phyloP scores from a whole-genome alignment of 2,329 filamentous ascomycete genomes.

The Saccharata proteae region DNA sequence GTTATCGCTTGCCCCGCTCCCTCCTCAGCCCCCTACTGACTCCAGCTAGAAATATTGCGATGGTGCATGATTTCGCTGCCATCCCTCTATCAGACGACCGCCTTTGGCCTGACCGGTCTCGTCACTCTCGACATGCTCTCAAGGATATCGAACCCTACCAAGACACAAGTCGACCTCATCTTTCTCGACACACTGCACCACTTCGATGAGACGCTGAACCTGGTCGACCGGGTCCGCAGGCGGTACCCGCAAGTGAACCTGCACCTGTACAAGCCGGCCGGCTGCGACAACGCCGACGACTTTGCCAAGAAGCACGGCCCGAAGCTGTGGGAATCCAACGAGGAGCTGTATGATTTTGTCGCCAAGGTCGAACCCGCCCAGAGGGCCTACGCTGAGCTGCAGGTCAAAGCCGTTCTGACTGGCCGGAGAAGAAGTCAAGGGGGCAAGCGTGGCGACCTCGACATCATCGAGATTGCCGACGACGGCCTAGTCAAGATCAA shows the following conservation, averaged over 20 bases:
- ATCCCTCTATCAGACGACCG: constrained; percentile 53
- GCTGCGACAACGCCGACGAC: constrained; percentile 57
- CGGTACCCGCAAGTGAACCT: constrained; percentile 69
- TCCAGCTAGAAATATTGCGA: constrained; percentile 59
- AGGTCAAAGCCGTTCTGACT: constrained; percentile 82
- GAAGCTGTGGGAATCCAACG: constrained; percentile 70
- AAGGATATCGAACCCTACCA: constrained; percentile 53
- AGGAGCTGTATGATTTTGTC: constrained; percentile 89
- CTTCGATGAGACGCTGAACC: constrained; percentile 37
- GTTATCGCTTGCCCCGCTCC: constrained; percentile 13
- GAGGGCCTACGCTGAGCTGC: constrained; percentile 75
- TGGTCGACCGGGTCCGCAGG: constrained; percentile 55
- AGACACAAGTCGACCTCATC: constrained; percentile 38
- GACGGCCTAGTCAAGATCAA: constrained; percentile 93
- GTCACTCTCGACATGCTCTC: constrained; percentile 56
- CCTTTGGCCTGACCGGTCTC: constrained; percentile 39
- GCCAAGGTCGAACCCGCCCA: constrained; percentile 96
- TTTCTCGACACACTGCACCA: constrained; percentile 44
- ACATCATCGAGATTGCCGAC: constrained; percentile 88
- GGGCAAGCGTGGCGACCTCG: constrained; percentile 77
- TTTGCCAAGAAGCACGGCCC: constrained; percentile 76
- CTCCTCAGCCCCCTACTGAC: constrained; percentile 15
- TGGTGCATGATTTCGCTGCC: constrained; percentile 90
- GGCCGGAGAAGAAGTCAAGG: constrained; percentile 87
- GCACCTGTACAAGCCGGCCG: constrained; percentile 82